phyloP scores from a whole-genome alignment of 495 filamentous ascomycete species.

The Penicillium dipodomyicola region DNA sequence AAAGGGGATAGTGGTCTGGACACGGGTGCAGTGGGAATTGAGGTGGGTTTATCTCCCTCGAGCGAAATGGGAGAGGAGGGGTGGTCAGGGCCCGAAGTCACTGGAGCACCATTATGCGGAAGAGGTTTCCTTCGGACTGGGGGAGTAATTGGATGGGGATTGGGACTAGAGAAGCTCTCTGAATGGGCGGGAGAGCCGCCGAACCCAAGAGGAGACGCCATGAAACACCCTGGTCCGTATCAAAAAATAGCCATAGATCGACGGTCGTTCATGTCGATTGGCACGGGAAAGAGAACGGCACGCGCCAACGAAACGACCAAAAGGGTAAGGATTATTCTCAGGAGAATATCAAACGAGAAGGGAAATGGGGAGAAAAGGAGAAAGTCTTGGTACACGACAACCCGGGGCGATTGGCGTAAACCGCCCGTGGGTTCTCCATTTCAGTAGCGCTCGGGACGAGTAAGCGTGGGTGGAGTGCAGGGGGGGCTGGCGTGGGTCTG shows the following conservation, averaged over 20 bases:
- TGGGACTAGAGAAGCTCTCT: conserved; percentile 15
- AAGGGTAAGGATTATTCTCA: conserved; percentile 25
- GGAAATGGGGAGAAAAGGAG: conserved; percentile 18
- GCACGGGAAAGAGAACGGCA: conserved; percentile 24
- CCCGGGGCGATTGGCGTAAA: conserved; percentile 27
- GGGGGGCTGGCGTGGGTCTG: conserved; percentile 13
- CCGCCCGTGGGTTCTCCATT: conserved; percentile 25
- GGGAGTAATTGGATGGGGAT: conserved; percentile 22
- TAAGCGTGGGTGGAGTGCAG: conserved; percentile 20
- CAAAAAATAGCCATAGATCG: conserved; percentile 34
- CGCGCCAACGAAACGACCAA: conserved; percentile 22
- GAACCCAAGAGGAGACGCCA: conserved; percentile 29
- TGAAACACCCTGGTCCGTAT: conserved; percentile 26
- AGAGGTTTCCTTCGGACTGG: conserved; percentile 42
- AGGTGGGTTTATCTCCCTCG: conserved; percentile 28
- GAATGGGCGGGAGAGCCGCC: conserved; percentile 29
- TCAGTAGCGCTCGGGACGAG: conserved; percentile 19
- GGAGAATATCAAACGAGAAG: conserved; percentile 11
- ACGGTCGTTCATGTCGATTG: conserved; percentile 27
- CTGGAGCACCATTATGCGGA: conserved; percentile 35
- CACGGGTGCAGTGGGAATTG: conserved; percentile 26
- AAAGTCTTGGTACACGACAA: conserved; percentile 9
- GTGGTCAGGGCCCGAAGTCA: conserved; percentile 27
- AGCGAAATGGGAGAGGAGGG: conserved; percentile 33
- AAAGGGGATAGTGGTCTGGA: conserved; percentile 23